Base-by-base conservation (phyloP, 208 protist genomes). In the Leishmania gerbilli region DNA sequence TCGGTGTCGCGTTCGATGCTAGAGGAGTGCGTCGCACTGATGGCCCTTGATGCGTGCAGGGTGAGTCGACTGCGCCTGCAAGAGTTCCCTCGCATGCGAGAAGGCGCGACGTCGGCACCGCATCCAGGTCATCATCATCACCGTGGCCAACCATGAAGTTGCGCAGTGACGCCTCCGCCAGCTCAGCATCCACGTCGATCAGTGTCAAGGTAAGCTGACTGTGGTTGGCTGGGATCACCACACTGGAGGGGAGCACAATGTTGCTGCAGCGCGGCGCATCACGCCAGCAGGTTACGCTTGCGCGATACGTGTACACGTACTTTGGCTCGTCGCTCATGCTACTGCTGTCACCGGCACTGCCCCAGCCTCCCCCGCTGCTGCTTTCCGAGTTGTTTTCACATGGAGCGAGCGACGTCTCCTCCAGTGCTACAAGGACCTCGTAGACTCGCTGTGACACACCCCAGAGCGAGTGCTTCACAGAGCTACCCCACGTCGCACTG, bases 131-230 rank as follows among this genome's bases (percentile, higher is more conserved):
- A 31, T 40, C 62, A 6, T 67, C 62, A 5, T 40, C 62, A 15
- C 62, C 31, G 62, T 40, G 62, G 31, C 4, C 65, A 27, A 13
- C 11, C 13, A 71, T 13, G 40, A 47, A 42, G 19, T 40, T 49
- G 6, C 67, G 78, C 65, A 86, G 19, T 49, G 87, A 81, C 2
- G 91, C 91, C 71, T 89, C 81, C 17, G 81, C 87, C 17, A 96
- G 76, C 75, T 93, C 90, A 47, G 83, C 84, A 15, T 91, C 87
- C 45, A 93, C 88, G 65, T 85, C 84, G 34, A 93, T 85, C 58
- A 94, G 78, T 47, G 90, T 95, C 8, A 96, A 37, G 3, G 87
- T 90, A n/a, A 95, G 85, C 21, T 72, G 55, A 5, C 91, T 84
- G 77, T 84, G 86, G 37, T 76, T 87, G 45, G 84, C 64, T 9